Conservation (phyloP, 352 stramenopile genomes). For the Elongisporangium prolatum region DNA sequence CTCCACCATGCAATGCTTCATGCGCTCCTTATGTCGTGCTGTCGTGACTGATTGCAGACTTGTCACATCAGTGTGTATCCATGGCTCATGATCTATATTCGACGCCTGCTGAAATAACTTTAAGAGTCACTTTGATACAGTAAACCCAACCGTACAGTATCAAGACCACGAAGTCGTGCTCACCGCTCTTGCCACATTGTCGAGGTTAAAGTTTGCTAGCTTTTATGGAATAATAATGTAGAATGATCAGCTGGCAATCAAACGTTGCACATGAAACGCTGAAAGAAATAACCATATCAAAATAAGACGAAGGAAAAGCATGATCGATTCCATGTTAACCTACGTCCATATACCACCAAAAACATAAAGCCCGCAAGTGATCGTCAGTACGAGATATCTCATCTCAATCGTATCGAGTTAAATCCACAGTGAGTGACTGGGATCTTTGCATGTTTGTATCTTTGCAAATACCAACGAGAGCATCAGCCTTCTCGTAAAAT, state of each 20-base stretch:
- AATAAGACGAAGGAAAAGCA: neutral
- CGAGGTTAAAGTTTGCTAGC: neutral
- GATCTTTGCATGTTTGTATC: conserved; percentile 73
- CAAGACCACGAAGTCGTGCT: too few species aligned
- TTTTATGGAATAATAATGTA: neutral
- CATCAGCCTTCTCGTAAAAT: conserved; percentile 95
- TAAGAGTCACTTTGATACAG: neutral
- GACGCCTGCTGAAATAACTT: neutral
- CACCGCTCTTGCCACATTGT: neutral
- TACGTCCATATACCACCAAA: neutral
- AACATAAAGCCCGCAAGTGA: too few species aligned
- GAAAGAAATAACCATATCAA: neutral
- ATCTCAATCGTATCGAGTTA: conserved; percentile 66
- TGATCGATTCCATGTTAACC: neutral
- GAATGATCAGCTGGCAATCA: neutral
- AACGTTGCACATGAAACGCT: too few species aligned
- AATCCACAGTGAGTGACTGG: conserved; percentile 71
- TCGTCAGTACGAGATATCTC: too few species aligned
- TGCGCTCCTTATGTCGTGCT: neutral
- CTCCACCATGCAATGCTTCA: too few species aligned
- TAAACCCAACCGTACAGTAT: neutral
- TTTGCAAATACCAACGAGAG: conserved; percentile 91
- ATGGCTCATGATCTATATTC: neutral
- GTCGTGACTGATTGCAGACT: neutral
- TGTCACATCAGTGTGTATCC: neutral